Conservation (phyloP, 169 alveolate genomes). For the Condylostoma magnum region DNA sequence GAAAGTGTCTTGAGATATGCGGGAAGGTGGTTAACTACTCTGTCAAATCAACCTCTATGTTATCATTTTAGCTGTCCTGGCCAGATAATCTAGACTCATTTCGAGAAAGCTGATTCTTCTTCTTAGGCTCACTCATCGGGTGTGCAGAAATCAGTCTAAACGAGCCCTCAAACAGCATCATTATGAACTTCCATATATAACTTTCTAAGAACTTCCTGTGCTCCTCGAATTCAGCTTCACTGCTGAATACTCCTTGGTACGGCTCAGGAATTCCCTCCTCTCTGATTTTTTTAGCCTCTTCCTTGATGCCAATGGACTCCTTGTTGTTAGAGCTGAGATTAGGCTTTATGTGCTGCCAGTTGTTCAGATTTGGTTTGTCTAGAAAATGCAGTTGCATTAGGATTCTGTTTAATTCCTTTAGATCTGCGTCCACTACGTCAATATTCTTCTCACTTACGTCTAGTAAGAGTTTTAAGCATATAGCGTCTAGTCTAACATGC, state of each 20-base stretch:
- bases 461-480: not conserved
- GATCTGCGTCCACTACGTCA: not conserved
- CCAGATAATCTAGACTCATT: not conserved
- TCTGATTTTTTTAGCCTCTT: constrained; percentile 23
- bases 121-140: not conserved
- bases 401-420: not conserved
- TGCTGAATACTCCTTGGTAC: not conserved
- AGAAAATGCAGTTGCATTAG: not conserved
- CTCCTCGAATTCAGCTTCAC: not conserved
- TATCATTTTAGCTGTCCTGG: too few species aligned
- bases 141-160: constrained; percentile 23
- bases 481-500: not conserved
- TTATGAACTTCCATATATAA: constrained; percentile 11
- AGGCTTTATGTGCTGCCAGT: not conserved
- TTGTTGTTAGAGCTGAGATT: too few species aligned
- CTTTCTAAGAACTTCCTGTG: not conserved
- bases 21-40: constrained; percentile 4
- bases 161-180: constrained; percentile 28
- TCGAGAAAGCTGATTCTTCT: not conserved
- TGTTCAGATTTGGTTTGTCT: not conserved
- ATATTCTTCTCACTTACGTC: constrained; percentile 5
- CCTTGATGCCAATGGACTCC: not conserved
- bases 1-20: constrained; percentile 6
- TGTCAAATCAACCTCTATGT: too few species aligned
- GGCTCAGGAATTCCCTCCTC: not conserved